These are phyloP conservation scores for Aspergillus sclerotialis DNA, from an alignment of 2,329 filamentous ascomycete species.

Conservation along the genomic window DNA sequence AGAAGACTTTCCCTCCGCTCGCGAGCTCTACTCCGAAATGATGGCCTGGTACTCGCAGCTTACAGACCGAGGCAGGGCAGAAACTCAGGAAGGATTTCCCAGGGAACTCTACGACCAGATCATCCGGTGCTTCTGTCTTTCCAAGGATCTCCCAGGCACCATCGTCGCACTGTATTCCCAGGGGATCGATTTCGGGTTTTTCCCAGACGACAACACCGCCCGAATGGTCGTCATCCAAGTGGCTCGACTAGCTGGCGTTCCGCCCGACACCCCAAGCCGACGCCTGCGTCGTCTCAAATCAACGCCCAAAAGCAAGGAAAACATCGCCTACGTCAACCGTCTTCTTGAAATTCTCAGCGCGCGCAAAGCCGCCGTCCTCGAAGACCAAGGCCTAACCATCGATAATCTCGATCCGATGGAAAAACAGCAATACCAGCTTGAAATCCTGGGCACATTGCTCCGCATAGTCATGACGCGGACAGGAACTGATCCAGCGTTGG, in stretches of 20 bases:
- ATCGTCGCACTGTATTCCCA: slow-evolving; percentile 44
- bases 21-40: slow-evolving; percentile 44
- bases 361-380: slow-evolving; percentile 25
- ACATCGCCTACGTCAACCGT: slow-evolving; percentile 37
- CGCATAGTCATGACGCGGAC: slow-evolving; percentile 34
- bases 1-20: slow-evolving; percentile 38
- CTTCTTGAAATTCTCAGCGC: slow-evolving; percentile 39
- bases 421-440: slow-evolving; percentile 34
- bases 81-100: slow-evolving; percentile 33
- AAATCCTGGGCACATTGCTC: slow-evolving; percentile 35
- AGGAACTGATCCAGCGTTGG: slow-evolving; percentile 16
- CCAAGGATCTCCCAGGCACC: slow-evolving; percentile 42
- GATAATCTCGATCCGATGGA: slow-evolving; percentile 32
- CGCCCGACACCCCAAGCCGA: slow-evolving; percentile 24
- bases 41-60: slow-evolving; percentile 37
- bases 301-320: slow-evolving; percentile 37
- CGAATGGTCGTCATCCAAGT: slow-evolving; percentile 45
- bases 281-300: slow-evolving; percentile 35
- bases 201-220: slow-evolving; percentile 41
- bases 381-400: slow-evolving; percentile 24
- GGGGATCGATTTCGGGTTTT: slow-evolving; percentile 36
- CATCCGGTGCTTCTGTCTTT: slow-evolving; percentile 45
- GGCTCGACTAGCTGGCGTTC: slow-evolving; percentile 36
- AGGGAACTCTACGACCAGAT: slow-evolving; percentile 47
- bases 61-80: slow-evolving; percentile 19